A percentile compares a stretch with the other conserved stretches of the same genome.
Evolutionary conservation across 2,329 filamentous ascomycete genomes (phyloP).

Genomic region (Chaetomiaceae sp.): DNA sequence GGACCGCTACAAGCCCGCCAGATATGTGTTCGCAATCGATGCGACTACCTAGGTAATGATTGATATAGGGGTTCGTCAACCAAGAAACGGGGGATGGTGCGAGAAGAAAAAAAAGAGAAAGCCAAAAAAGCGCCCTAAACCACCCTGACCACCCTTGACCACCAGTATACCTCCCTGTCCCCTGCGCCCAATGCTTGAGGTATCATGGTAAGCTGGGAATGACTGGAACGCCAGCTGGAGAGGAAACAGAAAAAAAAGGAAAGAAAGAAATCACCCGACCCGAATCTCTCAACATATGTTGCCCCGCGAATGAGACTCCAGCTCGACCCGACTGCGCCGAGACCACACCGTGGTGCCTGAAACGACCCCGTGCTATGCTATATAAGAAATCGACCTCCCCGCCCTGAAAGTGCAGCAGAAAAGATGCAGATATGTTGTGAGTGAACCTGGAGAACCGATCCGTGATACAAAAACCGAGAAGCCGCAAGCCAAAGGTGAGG

Average conservation of each 20-base stretch:
- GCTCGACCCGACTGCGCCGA: slow-evolving; percentile 12
- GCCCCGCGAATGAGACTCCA: slow-evolving; percentile 3
- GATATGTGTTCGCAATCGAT: neutral
- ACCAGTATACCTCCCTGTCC: neutral
- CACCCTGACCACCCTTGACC: slow-evolving; percentile 4
- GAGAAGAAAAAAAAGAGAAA: slow-evolving; percentile 8
- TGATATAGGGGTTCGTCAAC: neutral
- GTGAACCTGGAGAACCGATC: slow-evolving; percentile 5
- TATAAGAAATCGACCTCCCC: too few relatives aligned
- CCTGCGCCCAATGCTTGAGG: slow-evolving; percentile 15
- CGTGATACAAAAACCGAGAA: slow-evolving; percentile 16
- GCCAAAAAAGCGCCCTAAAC: too few relatives aligned
- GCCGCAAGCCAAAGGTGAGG: slow-evolving; percentile 2
- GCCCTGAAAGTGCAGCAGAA: slow-evolving; percentile 14
- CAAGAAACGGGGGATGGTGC: too few relatives aligned
- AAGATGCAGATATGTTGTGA: slow-evolving; percentile 12
- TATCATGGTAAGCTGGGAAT: slow-evolving; percentile 15
- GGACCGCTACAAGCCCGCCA: neutral
- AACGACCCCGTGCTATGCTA: slow-evolving; percentile 20
- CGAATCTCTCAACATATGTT: slow-evolving; percentile 10
- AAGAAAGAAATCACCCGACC: slow-evolving; percentile 5
- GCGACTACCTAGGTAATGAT: neutral
- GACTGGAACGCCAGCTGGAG: slow-evolving; percentile 11
- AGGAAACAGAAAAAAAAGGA: slow-evolving; percentile 15
- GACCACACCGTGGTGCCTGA: slow-evolving; percentile 14